Evolutionary conservation across 306 rosid species (phyloP).

Genomic region (Gastrolobium bilobum): DNA sequence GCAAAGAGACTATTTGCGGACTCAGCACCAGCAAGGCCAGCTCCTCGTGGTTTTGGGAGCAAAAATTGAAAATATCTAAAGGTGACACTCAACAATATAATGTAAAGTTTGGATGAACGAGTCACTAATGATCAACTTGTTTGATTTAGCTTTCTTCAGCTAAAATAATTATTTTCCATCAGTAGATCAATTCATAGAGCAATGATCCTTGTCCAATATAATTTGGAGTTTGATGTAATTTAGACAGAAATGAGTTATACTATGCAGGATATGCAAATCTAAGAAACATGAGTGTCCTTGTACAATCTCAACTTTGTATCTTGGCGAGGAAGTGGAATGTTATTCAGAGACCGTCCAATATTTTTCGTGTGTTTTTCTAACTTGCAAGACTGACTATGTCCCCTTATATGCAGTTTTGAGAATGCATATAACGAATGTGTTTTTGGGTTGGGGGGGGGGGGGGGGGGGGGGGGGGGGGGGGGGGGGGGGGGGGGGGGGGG

Average conservation of each 20-base stretch:
- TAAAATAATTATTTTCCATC: conserved; percentile 5
- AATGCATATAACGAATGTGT: background rate
- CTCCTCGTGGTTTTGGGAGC: conserved; percentile 91
- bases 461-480: no score
- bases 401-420: background rate
- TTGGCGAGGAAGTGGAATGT: conserved; percentile 14
- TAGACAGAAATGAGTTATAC: conserved; percentile 37
- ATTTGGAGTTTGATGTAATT: conserved; percentile 47
- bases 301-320: conserved; percentile 30
- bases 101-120: conserved; percentile 37
- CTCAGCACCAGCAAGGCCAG: conserved; percentile 67
- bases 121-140: conserved; percentile 15
- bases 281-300: conserved; percentile 20
- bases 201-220: conserved; percentile 26
- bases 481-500: no score
- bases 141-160: conserved; percentile 29
- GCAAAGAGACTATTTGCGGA: conserved; percentile 67
- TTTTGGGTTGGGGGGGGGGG: no score
- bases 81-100: conserved; percentile 29
- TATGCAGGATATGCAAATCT: conserved; percentile 41
- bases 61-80: conserved; percentile 57
- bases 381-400: background rate
- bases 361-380: conserved; percentile 30
- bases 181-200: conserved; percentile 40
- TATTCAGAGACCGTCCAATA: background rate